Base-by-base conservation (phyloP, 441 rosid species). In the Gossypium trilobum region DNA sequence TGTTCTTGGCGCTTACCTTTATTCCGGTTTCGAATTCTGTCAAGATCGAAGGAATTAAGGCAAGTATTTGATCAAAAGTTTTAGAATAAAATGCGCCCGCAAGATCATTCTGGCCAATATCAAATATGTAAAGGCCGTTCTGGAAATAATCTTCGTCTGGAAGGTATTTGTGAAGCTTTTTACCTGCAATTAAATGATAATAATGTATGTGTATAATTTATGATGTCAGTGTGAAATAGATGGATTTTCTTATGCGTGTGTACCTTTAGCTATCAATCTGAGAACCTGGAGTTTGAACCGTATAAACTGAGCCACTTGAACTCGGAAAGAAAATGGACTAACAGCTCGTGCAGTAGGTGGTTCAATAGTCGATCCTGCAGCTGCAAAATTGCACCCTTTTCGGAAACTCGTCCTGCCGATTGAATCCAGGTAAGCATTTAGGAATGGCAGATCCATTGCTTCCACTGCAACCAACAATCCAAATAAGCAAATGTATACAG, bases 61-160 rank as follows among this genome's bases (percentile, higher is more conserved):
- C 97, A 65, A 91, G 74, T 20, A 95, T 76, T 80, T 95, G 98
- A 70, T 92, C 97, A 29, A 79, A 82, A 62, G 93, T 79, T 76
- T 89, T 90, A 48, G 99, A 92, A 70, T 95, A 91, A 71, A 95
- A 92, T 51, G 95, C 88, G 71, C 99, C 95, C 46, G 95, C 99
- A 51, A 95, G 82, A 82, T 95, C 99, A 71, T 95, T 95, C 84
- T 92, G 98, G 54, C 98, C 99, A 5, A 95, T 88, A 72, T 95
- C 98, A 54, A 92, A 88, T 96, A 86, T 88, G 84, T 92, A 91
- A 11, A 95, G 85, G 29, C 89, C 97, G 81, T 84, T 85, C n/a
- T 54, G 60, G 48, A 88, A 95, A 74, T 79, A 89, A 74, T 86
- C 96, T 80, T 83, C 73, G 1, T 84, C 74, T 72, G 99, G 98